phyloP scores from a whole-genome alignment of 2,329 filamentous ascomycete genomes.

The Colletotrichum kahawae region DNA sequence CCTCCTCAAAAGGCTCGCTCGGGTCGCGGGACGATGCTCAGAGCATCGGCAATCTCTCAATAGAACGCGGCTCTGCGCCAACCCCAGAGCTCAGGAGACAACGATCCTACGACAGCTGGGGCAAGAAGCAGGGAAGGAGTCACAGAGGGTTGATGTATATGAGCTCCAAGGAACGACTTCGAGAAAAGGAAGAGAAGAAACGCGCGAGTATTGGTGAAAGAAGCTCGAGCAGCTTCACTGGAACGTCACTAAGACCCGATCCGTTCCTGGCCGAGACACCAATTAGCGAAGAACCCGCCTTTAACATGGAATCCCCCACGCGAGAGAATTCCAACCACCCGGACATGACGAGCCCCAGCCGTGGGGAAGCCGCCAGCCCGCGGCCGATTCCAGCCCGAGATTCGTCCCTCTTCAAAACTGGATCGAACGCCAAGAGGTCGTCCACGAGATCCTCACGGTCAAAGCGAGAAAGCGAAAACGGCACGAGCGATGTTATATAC shows the following conservation, averaged over 20 bases:
- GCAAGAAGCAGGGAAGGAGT: conserved; percentile 57
- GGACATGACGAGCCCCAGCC: conserved; percentile 27
- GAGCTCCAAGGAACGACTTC: conserved; percentile 72
- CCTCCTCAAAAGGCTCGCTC: conserved; percentile 63
- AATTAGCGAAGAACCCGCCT: conserved; percentile 59
- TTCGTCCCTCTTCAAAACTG: conserved; percentile 68
- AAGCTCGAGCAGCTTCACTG: conserved; percentile 44
- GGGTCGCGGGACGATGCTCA: conserved; percentile 61
- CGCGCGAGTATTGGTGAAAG: conserved; percentile 49
- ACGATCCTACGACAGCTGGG: conserved; percentile 67
- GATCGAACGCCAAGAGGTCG: conserved; percentile 56
- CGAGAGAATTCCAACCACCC: conserved; percentile 24
- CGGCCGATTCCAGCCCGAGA: conserved; percentile 69
- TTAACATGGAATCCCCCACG: conserved; percentile 30
- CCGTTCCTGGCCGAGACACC: conserved; percentile 57
- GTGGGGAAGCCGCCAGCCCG: conserved; percentile 46
- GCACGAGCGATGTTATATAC: conserved; percentile 44
- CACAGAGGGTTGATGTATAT: conserved; percentile 72
- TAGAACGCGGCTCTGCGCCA: conserved; percentile 60
- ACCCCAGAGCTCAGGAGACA: conserved; percentile 50
- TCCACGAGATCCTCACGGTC: conserved; percentile 55
- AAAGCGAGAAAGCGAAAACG: conserved; percentile 50
- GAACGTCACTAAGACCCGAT: conserved; percentile 44
- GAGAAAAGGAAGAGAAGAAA: conserved; percentile 69
- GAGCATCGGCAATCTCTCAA: conserved; percentile 69